Evolutionary conservation across 192 early-diverging fungal genomes (phyloP), one percentile per base, ranked within the genome.

Genomic region (Backusella tuberculispora): DNA sequence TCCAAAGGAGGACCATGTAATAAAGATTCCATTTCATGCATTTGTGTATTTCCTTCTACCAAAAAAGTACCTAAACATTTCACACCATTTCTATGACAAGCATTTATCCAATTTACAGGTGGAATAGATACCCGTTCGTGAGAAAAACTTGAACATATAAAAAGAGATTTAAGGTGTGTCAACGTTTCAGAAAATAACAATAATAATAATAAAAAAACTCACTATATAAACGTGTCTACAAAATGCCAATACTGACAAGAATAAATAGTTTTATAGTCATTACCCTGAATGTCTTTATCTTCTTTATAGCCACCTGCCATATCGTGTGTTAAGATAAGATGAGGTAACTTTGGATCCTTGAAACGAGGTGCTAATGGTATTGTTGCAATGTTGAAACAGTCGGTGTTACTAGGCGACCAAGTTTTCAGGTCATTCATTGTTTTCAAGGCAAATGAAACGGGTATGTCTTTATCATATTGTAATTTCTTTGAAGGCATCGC

Each of bases 141-240:
- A 0, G 83, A 85, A 76, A 92, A 92, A 75, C 82, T 82, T 24
- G 21, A 38, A 10, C 0, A 5, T 21, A 44, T 38, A 13, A 63
- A 46, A 19, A 19, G 29, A 34, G 29, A 34, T 34, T 34, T 34
- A 34, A 34, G 29, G 29, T 2, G 29, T 34, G 29, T 34, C 29
- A 34, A 34, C 29, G 2, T 34, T 34, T 34, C 2, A 34, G 29
- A 34, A 34, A 34, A 34, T 34, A 34, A 34, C 0, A 34, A 34
- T n/a, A 34, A 34, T 1, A 34, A 34, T 45, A 19, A 44, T 6
- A 67, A 19, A 19, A 29, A 42, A 19, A 74, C 82, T 47, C 78
- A 87, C 86, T 87, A 92, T 40, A 89, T 86, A 73, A 92, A 92
- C 8, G 78, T 84, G 68, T 91, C 90, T 21, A 91, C 76, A 71